Evolutionary conservation across 2,329 filamentous ascomycete genomes (phyloP), one percentile per base, ranked within the genome.

Genomic region (Colletotrichum theobromicola): DNA sequence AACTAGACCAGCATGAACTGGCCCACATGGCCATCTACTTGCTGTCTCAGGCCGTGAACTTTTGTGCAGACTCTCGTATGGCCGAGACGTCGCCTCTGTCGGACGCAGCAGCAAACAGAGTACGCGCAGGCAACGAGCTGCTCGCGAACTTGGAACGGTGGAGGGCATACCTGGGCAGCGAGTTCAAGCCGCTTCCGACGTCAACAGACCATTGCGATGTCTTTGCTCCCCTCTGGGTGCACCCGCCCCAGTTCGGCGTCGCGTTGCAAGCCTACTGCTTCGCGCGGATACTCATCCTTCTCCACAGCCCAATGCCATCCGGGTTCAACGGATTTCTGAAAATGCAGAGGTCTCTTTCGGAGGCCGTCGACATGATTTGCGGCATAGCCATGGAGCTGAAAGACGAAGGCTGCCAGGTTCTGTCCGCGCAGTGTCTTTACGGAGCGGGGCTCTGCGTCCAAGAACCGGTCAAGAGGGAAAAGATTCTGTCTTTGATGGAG

Each of bases 21-120:
- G 89, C 90, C 0, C 84, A 85, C 7, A 84, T 88, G 2, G 85
- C 89, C 0, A 83, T 90, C 0, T 92, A 89, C 76, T 85, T 92
- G 2, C 84, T 91, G 6, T 88, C 89, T 1, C 87, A 90, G 77
- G 88, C 87, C 4, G 87, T 92, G 5, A 90, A 91, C 75, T 92
- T 90, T 79, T 89, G 88, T 62, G 89, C 89, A 0, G 84, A 86
- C 83, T 37, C 83, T 83, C 62, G 68, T 9, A 24, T 58, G 30
- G 62, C 67, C 4, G 74, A 77, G 15, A 58, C 66, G 4, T 67
- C 68, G 7, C 35, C 70, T 13, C 15, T 67, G 5, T 35, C 72
- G 4, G 77, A 78, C 18, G 37, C 71, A 7, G 35, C 74, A 16
- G 64, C 63, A 18, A 72, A 68, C 15, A 68, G 77, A 18, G 64